A percentile compares a stretch with the other conserved stretches of the same genome.
These are phyloP conservation scores for Penicillium hesseltinei DNA, from an alignment of 2,329 filamentous ascomycete genomes.

Conservation along the genomic window DNA sequence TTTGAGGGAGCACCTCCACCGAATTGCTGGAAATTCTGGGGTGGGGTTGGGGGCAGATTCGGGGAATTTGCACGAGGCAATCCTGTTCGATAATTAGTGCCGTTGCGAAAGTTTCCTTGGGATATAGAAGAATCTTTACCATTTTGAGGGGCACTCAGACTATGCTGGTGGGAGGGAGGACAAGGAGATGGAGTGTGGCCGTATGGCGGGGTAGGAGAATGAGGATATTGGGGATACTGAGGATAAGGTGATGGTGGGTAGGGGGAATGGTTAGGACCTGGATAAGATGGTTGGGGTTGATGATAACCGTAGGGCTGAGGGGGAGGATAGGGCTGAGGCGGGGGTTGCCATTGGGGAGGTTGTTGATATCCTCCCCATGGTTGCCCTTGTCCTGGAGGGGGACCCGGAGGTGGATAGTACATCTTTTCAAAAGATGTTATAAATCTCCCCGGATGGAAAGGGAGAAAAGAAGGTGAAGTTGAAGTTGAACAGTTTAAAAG, in stretches of 20 bases:
- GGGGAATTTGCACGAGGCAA: conserved; percentile 53
- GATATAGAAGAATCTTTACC: conserved; percentile 4
- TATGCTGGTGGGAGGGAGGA: conserved; percentile 13
- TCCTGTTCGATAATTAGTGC: conserved; percentile 33
- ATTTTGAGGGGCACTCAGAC: conserved; percentile 12
- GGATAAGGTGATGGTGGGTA: conserved; percentile 8
- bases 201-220: conserved; percentile 4
- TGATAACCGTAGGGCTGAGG: conserved; percentile 17
- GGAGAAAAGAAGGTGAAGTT: neutral
- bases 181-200: conserved; percentile 10
- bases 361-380: conserved; percentile 18
- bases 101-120: neutral
- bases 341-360: conserved; percentile 17
- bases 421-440: conserved; percentile 3
- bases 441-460: neutral
- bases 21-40: conserved; percentile 66
- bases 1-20: conserved; percentile 74
- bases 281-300: conserved; percentile 10
- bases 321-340: conserved; percentile 20
- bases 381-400: conserved; percentile 15
- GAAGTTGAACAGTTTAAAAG: conserved; percentile 7
- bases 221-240: conserved; percentile 13
- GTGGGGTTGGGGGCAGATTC: conserved; percentile 64
- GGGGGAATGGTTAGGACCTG: conserved; percentile 4
- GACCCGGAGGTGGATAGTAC: conserved; percentile 19